Evolutionary conservation across 2,329 filamentous ascomycete species (phyloP).

Genomic region (Cladophialophora carrionii): DNA sequence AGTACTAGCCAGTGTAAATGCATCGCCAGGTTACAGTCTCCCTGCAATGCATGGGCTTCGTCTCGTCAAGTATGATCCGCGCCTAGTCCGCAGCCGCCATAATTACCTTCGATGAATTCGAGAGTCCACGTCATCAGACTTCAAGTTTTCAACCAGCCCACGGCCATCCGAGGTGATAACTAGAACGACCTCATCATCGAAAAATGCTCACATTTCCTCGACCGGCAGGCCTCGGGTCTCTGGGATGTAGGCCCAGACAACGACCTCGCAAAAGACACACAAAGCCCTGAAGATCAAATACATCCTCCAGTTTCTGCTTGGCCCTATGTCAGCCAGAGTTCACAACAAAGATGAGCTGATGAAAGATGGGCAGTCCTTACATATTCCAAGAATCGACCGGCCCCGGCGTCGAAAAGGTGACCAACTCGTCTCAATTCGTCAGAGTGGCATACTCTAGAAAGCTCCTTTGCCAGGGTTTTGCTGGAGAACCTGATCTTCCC

Average conservation of each 20-base stretch:
- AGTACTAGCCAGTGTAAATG: background rate
- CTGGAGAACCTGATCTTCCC: background rate
- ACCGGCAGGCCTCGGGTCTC: conserved; percentile 43
- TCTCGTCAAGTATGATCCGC: background rate
- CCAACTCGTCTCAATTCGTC: conserved; percentile 6
- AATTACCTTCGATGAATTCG: conserved; percentile 17
- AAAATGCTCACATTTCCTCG: conserved; percentile 45
- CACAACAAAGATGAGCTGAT: background rate
- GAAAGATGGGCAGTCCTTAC: conserved; percentile 10
- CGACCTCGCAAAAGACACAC: conserved; percentile 19
- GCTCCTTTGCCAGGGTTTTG: background rate
- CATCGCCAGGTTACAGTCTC: background rate
- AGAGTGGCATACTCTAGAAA: background rate
- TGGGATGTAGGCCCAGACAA: conserved; percentile 32
- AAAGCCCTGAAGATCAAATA: conserved; percentile 39
- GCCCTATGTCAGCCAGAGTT: background rate
- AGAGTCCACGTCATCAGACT: conserved; percentile 13
- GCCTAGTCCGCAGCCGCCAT: background rate
- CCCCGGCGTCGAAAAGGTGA: conserved; percentile 27
- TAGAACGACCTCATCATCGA: conserved; percentile 37
- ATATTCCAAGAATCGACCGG: conserved; percentile 26
- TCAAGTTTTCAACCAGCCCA: conserved; percentile 25
- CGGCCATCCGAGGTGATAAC: conserved; percentile 25
- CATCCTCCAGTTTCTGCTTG: conserved; percentile 24
- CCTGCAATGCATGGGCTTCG: no score